phyloP scores from a whole-genome alignment of 306 rosid species.

The Fragaria vesca region DNA sequence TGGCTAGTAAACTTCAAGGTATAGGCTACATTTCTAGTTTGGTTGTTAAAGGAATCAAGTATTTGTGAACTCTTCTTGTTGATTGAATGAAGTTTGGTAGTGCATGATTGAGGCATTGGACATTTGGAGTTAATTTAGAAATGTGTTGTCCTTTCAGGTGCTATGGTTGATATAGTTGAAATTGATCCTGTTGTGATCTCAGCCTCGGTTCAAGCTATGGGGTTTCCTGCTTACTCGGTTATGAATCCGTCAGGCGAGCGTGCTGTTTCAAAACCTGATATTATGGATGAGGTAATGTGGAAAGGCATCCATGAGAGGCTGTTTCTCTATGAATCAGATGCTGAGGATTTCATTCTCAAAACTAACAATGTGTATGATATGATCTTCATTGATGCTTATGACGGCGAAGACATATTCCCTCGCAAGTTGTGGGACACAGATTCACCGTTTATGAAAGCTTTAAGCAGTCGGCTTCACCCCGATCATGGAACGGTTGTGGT shows the following conservation, averaged over 20 bases:
- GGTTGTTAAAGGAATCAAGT: not conserved
- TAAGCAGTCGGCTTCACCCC: slow-evolving; percentile 66
- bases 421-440: slow-evolving; percentile 66
- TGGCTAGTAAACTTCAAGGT: slow-evolving; percentile 89
- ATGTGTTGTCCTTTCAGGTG: slow-evolving; percentile 53
- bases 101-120: not conserved
- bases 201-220: slow-evolving; percentile 87
- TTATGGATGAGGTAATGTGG: slow-evolving; percentile 65
- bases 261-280: slow-evolving; percentile 41
- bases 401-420: slow-evolving; percentile 90
- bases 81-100: not conserved
- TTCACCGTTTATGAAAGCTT: slow-evolving; percentile 64
- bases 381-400: slow-evolving; percentile 86
- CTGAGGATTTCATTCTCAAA: slow-evolving; percentile 61
- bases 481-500: slow-evolving; percentile 88
- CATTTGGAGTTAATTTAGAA: slow-evolving; percentile 10
- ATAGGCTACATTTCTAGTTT: slow-evolving; percentile 9
- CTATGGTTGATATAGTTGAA: slow-evolving; percentile 68
- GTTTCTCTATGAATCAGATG: slow-evolving; percentile 71
- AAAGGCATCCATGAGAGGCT: slow-evolving; percentile 86
- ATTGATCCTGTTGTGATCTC: slow-evolving; percentile 90
- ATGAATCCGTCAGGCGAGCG: slow-evolving; percentile 56
- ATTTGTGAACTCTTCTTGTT: not conserved
- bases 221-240: slow-evolving; percentile 80
- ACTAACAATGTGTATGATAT: slow-evolving; percentile 57